Base-by-base conservation (phyloP, 805 yeast genomes). In the Myxozyma udenii region DNA sequence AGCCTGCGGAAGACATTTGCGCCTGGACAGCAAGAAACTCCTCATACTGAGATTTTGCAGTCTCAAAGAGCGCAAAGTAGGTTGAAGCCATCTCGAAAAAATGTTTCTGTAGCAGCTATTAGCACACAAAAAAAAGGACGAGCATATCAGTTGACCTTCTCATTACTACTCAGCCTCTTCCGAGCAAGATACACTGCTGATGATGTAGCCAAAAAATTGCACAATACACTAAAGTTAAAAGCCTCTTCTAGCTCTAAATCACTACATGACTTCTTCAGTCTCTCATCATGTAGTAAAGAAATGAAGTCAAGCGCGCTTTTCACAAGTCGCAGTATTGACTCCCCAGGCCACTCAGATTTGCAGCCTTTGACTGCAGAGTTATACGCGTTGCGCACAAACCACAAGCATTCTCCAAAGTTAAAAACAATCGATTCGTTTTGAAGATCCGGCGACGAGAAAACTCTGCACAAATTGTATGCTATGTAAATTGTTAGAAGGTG, bases 321-420 rank as follows among this genome's bases (percentile, higher is more conserved):
- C n/a, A 48, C 38, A 16, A 53, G 30, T 24, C 53, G 28, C 19
- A 53, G 24, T 1, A 45, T 32, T 22, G 53, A 44, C 26, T 53
- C 57, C 14, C 48, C 24, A 1, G 57, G 53, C 51, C 50, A 49
- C 9, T 9, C 9, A 16, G 40, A 18, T 23, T 46, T 53, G 35
- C 51, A 45, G 2, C 48, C 46, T 30, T 46, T 53, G 12, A 53
- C 37, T 9, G 57, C 57, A 11, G 51, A 24, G 24, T 53, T 53
- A 46, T 49, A 49, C 26, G 57, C 53, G 19, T 45, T 49, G 12
- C 53, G 44, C 9, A 50, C 36, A 38, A 53, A 53, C 57, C 57
- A 53, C 16, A 46, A 51, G 25, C 22, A 41, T 24, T 53, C 57
- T 12, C 28, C 41, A 16, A 19, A 23, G 28, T 46, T 50, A 28